phyloP scores from a whole-genome alignment of 495 filamentous ascomycete species.

The Penicillium cosmopolitanum region DNA sequence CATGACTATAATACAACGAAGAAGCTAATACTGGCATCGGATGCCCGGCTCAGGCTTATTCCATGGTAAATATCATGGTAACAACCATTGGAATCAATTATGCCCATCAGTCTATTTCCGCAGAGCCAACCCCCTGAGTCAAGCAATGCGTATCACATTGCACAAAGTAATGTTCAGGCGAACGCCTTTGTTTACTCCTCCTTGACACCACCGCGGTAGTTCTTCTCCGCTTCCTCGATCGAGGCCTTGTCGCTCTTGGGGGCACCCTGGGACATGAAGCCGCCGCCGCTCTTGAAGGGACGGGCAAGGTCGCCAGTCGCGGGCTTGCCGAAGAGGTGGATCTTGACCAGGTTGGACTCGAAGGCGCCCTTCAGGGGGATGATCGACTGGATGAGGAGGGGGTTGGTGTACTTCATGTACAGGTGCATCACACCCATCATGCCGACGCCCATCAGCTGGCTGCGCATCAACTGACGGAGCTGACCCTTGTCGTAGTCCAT shows the following conservation, averaged over 20 bases:
- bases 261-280: conserved; percentile 76
- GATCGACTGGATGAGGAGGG: conserved; percentile 96
- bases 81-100: too few species aligned
- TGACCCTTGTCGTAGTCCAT: conserved; percentile 90
- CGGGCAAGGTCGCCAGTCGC: conserved; percentile 89
- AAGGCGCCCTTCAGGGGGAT: conserved; percentile 94
- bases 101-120: too few species aligned
- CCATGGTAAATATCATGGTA: too few species aligned
- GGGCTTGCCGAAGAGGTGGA: conserved; percentile 89
- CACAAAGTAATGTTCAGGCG: neutral
- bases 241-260: conserved; percentile 96
- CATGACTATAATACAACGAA: conserved; percentile 18
- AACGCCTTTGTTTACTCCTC: conserved; percentile 69
- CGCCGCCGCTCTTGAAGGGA: conserved; percentile 86
- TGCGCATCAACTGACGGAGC: conserved; percentile 78
- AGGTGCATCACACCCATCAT: conserved; percentile 99
- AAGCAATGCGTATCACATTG: neutral
- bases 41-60: too few species aligned
- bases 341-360: conserved; percentile 93
- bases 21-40: neutral
- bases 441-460: conserved; percentile 89
- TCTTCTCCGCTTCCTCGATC: conserved; percentile 83
- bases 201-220: conserved; percentile 84
- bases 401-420: conserved; percentile 99
- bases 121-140: too few species aligned